phyloP scores from a whole-genome alignment of 164 flowering plant genomes.

The Berberis vulgaris region DNA sequence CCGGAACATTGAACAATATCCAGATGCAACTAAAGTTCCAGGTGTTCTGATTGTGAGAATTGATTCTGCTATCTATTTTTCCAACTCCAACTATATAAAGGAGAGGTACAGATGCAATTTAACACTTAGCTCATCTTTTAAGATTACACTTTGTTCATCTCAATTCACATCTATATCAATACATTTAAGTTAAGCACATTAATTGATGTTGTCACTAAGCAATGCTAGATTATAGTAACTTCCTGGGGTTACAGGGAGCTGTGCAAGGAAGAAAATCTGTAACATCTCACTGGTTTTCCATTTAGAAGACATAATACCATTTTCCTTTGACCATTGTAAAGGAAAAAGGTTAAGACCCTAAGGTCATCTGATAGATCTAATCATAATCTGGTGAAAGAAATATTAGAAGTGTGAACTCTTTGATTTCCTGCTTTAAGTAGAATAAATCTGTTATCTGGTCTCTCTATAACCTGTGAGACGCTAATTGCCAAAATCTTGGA shows the following conservation, averaged over 20 bases:
- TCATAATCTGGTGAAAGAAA: not conserved
- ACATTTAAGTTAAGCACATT: not conserved
- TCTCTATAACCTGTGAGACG: not conserved
- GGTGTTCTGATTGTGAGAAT: conserved; percentile 61
- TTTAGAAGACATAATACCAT: no score
- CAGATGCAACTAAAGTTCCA: conserved; percentile 55
- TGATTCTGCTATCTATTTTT: conserved; percentile 81
- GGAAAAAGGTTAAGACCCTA: no score
- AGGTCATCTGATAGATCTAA: not conserved
- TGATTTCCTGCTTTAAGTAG: no score
- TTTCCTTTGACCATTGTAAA: no score
- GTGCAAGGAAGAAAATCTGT: no score
- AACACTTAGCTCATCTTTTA: not conserved
- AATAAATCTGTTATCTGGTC: not conserved
- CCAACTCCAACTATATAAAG: conserved; percentile 73
- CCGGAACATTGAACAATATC: conserved; percentile 66
- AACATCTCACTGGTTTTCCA: no score
- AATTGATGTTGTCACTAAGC: not conserved
- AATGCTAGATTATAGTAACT: not conserved
- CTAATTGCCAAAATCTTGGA: not conserved
- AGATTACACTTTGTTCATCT: not conserved
- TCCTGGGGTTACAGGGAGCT: not conserved
- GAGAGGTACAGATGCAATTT: conserved; percentile 45
- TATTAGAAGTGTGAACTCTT: not conserved
- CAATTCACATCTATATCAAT: not conserved